These are phyloP conservation scores for Lachnellula cervina DNA, from an alignment of 2,329 filamentous ascomycete species.

Conservation along the genomic window DNA sequence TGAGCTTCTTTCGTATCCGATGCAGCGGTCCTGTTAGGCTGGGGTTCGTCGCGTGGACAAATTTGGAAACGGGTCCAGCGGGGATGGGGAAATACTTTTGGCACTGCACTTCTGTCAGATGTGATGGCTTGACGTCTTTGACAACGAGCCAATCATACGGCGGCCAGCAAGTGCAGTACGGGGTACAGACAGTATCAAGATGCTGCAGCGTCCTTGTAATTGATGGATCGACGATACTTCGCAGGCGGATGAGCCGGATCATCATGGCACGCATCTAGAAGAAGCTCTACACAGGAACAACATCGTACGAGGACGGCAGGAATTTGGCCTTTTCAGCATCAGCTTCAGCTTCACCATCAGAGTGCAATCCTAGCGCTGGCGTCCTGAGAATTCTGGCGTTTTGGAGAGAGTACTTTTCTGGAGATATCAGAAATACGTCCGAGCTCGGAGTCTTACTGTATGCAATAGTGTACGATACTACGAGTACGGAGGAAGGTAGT, in stretches of 20 bases:
- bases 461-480: no score
- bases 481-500: no score
- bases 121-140: neutral
- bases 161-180: no score
- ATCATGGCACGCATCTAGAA: neutral
- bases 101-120: neutral
- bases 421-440: no score
- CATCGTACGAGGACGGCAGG: constrained; percentile 3
- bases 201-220: no score
- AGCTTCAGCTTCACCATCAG: neutral
- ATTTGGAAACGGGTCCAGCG: neutral
- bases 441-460: no score
- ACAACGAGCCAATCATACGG: no score
- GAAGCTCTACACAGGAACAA: neutral
- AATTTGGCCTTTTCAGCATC: neutral
- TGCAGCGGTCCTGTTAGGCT: neutral
- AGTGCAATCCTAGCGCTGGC: no score
- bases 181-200: no score
- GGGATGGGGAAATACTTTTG: no score
- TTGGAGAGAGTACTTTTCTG: no score
- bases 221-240: neutral
- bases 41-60: neutral
- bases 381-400: no score
- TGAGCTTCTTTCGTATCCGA: constrained; percentile 10
- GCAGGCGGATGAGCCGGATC: neutral